Conservation (phyloP, 2,329 filamentous ascomycete genomes). For the Pezicula radicicola region DNA sequence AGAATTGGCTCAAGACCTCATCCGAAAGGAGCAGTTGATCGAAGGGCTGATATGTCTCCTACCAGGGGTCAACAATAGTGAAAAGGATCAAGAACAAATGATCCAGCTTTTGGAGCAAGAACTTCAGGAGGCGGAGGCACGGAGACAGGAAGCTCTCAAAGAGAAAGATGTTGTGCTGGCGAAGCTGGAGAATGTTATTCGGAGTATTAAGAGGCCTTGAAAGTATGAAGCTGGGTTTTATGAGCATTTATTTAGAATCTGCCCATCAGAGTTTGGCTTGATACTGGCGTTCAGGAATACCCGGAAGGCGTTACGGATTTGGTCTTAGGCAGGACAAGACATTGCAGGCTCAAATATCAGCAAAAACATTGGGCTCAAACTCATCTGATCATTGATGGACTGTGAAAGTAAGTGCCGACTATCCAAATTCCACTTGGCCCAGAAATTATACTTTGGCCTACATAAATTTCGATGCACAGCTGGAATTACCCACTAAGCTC, state of each 20-base stretch:
- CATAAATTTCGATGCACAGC: too few relatives aligned
- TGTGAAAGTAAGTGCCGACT: too few relatives aligned
- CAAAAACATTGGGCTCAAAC: too few relatives aligned
- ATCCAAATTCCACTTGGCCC: too few relatives aligned
- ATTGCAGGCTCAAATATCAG: too few relatives aligned
- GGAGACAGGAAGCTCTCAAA: conserved; percentile 59
- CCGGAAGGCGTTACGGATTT: neutral
- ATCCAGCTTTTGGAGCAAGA: conserved; percentile 65
- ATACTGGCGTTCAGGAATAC: neutral
- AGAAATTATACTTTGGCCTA: too few relatives aligned
- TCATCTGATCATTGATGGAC: too few relatives aligned
- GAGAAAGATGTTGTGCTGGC: conserved; percentile 60
- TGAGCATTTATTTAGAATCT: neutral
- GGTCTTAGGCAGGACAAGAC: too few relatives aligned
- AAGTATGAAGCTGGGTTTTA: neutral
- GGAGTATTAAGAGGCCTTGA: conserved; percentile 57
- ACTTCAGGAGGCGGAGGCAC: conserved; percentile 58
- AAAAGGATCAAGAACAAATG: conserved; percentile 69
- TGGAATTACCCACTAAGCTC: too few relatives aligned
- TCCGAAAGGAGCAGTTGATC: conserved; percentile 80
- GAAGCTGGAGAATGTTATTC: conserved; percentile 59
- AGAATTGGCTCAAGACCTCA: conserved; percentile 73
- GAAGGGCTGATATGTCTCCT: conserved; percentile 72
- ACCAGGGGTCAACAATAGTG: conserved; percentile 75
- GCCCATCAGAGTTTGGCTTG: neutral